Evolutionary conservation across 225 moss, liverwort and hornwort genomes (phyloP).

Genomic region (Physcomitrium patens): DNA sequence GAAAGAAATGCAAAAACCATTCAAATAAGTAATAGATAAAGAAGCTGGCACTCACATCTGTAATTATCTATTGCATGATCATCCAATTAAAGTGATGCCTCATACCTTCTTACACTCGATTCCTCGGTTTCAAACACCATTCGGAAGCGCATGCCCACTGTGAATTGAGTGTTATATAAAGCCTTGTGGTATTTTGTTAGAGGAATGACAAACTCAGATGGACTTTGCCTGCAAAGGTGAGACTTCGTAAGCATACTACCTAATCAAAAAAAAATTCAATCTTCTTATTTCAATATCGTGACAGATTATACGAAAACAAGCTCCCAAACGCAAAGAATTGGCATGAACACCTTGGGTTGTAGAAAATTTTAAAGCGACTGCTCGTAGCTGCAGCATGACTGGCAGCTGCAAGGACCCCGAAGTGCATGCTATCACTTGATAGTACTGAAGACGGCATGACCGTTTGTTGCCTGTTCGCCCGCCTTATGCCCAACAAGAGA

Average conservation of each 20-base stretch:
- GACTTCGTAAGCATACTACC: slow-evolving; percentile 19
- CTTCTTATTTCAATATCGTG: slow-evolving; percentile 16
- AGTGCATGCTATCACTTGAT: slow-evolving; percentile 98
- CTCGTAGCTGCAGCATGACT: slow-evolving; percentile 89
- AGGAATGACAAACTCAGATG: slow-evolving; percentile 95
- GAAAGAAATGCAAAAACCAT: slow-evolving; percentile 11
- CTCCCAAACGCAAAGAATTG: slow-evolving; percentile 9
- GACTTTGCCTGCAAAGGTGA: slow-evolving; percentile 76
- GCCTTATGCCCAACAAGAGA: slow-evolving; percentile 89
- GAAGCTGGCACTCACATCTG: slow-evolving; percentile 12
- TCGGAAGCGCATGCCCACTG: slow-evolving; percentile 96
- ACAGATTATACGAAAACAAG: background rate
- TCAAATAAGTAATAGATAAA: slow-evolving; percentile 1
- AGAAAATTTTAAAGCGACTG: slow-evolving; percentile 96
- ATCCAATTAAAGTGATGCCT: slow-evolving; percentile 22
- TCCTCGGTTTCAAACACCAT: slow-evolving; percentile 99
- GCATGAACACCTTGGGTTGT: slow-evolving; percentile 83
- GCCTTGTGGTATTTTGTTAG: slow-evolving; percentile 91
- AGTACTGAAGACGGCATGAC: slow-evolving; percentile 90
- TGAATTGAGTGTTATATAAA: slow-evolving; percentile 79
- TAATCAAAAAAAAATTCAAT: background rate
- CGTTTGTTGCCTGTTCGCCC: slow-evolving; percentile 93
- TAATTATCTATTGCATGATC: slow-evolving; percentile 1
- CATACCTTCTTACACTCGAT: slow-evolving; percentile 89
- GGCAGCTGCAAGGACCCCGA: slow-evolving; percentile 97